These are phyloP conservation scores for Stygiomarasmius scandens DNA, from an alignment of 1,284 basidiomycete genomes.

Conservation along the genomic window DNA sequence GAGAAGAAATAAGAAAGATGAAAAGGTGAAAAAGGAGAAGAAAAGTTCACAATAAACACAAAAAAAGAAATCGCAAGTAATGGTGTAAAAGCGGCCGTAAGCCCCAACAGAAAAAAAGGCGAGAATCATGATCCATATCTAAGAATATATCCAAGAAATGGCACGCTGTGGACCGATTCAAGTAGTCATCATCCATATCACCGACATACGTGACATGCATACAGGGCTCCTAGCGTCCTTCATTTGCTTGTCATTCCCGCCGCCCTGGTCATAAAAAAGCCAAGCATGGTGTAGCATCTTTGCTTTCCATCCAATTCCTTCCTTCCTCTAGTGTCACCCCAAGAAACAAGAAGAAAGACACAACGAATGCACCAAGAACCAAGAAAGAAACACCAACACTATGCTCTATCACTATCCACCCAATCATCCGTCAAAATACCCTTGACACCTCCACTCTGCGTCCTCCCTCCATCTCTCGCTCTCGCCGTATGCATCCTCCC, in stretches of 20 bases:
- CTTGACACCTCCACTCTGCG: constrained; percentile 79
- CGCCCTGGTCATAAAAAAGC: too few species aligned
- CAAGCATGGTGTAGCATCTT: too few species aligned
- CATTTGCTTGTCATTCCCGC: too few species aligned
- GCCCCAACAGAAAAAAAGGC: background rate
- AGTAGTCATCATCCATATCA: background rate
- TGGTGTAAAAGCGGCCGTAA: background rate
- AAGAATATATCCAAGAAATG: background rate
- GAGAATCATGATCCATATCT: background rate
- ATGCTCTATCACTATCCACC: constrained; percentile 3
- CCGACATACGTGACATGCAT: background rate
- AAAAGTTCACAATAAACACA: background rate
- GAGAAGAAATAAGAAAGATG: background rate
- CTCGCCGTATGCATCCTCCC: constrained; percentile 65
- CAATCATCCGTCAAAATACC: constrained; percentile 58
- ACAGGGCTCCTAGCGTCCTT: background rate
- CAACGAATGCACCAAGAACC: too few species aligned
- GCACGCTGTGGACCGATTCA: background rate
- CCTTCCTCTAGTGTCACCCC: too few species aligned
- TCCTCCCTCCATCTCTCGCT: constrained; percentile 75
- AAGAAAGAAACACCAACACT: background rate
- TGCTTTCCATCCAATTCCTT: too few species aligned
- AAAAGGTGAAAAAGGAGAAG: background rate
- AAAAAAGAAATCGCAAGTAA: background rate
- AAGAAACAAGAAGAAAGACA: too few species aligned